Percentiles rank a stretch among this genome's conserved stretches.
phyloP scores from a whole-genome alignment of 176 grass and related monocot species.

The Rhynchospora breviuscula region DNA sequence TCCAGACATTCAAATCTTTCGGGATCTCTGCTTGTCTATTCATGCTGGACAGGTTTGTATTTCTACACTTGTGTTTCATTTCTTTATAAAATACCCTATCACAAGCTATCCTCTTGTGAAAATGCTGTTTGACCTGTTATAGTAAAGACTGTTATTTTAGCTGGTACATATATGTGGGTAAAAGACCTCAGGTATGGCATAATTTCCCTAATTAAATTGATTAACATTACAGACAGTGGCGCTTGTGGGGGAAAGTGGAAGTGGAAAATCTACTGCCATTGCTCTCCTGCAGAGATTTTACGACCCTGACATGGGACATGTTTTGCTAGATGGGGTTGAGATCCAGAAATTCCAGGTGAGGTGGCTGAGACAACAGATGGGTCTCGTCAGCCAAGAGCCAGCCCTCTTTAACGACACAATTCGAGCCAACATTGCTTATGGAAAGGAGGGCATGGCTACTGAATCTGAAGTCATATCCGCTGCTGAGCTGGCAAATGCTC shows the following conservation, averaged over 20 bases:
- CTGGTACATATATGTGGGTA: background rate
- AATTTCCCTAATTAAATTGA: background rate
- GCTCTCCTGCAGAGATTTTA: conserved; percentile 91
- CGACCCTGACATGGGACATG: conserved; percentile 61
- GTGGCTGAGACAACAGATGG: conserved; percentile 97
- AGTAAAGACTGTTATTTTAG: background rate
- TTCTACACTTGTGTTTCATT: background rate
- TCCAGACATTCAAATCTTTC: conserved; percentile 93
- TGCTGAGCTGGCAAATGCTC: conserved; percentile 77
- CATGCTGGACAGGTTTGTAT: conserved; percentile 57
- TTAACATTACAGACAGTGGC: conserved; percentile 73
- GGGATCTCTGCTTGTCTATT: conserved; percentile 81
- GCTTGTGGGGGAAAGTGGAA: conserved; percentile 91
- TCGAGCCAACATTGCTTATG: conserved; percentile 84
- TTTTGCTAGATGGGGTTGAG: conserved; percentile 85
- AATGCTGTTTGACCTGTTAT: background rate
- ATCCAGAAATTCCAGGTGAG: conserved; percentile 80
- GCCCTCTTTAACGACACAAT: conserved; percentile 86
- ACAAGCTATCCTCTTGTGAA: background rate
- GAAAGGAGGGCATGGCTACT: conserved; percentile 72
- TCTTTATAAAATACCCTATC: background rate
- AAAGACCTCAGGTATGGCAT: background rate
- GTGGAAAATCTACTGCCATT: conserved; percentile 93
- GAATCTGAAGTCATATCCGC: conserved; percentile 74
- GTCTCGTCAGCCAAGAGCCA: conserved; percentile 94